Conservation (phyloP, 352 stramenopile genomes). For the Globisporangium takayamanum region DNA sequence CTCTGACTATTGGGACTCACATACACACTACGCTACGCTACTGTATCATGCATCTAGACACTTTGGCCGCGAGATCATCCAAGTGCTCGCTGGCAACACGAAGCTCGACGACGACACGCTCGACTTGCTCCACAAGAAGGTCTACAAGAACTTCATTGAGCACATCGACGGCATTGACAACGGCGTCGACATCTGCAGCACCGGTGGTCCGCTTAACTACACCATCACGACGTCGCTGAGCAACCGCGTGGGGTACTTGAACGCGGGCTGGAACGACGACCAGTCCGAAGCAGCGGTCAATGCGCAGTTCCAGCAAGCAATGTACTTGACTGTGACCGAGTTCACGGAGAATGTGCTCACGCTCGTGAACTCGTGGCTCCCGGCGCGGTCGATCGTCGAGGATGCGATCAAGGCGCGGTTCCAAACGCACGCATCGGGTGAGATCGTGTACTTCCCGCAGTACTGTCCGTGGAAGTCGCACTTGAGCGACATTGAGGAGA, state of each 20-base stretch:
- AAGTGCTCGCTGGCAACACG: slow-evolving; percentile 38
- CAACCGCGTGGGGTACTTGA: slow-evolving; percentile 89
- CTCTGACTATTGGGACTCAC: background rate
- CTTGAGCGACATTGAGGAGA: slow-evolving; percentile 95
- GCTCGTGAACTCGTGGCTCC: slow-evolving; percentile 93
- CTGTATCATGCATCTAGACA: slow-evolving; percentile 36
- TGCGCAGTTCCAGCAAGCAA: slow-evolving; percentile 92
- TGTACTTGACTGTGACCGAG: slow-evolving; percentile 92
- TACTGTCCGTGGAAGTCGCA: slow-evolving; percentile 96
- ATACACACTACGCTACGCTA: background rate
- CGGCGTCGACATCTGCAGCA: slow-evolving; percentile 85
- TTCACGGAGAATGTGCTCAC: slow-evolving; percentile 89
- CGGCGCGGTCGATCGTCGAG: slow-evolving; percentile 91
- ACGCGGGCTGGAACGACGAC: slow-evolving; percentile 96
- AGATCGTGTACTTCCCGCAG: slow-evolving; percentile 91
- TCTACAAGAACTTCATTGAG: slow-evolving; percentile 97
- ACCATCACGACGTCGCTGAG: slow-evolving; percentile 72
- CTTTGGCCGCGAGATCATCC: slow-evolving; percentile 96
- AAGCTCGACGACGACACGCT: slow-evolving; percentile 60
- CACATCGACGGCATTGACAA: slow-evolving; percentile 99
- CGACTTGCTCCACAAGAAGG: slow-evolving; percentile 86
- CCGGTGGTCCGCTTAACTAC: slow-evolving; percentile 58
- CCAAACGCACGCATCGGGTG: slow-evolving; percentile 87
- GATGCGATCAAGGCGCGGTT: slow-evolving; percentile 82
- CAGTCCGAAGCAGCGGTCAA: slow-evolving; percentile 71